Percentiles rank a stretch among this genome's conserved stretches.
Conservation (phyloP, 2,329 filamentous ascomycete genomes). For the Botrytis tulipae region DNA sequence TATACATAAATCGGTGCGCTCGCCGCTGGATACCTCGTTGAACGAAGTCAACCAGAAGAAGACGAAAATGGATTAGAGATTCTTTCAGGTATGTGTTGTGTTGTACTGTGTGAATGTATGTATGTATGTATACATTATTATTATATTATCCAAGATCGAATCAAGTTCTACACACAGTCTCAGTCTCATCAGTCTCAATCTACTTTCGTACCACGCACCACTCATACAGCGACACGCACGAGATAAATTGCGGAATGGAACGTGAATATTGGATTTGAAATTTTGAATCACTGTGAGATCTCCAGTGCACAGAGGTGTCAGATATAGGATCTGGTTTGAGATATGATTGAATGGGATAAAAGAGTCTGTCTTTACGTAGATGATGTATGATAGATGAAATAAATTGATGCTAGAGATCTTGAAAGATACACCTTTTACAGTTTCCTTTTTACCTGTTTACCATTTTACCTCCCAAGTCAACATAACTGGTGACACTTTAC, state of each 20-base stretch:
- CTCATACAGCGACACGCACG: neutral
- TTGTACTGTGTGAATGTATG: no score
- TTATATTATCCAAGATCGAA: neutral
- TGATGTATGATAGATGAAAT: neutral
- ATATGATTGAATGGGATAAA: neutral
- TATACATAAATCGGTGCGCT: neutral
- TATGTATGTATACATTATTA: no score
- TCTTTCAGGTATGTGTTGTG: neutral
- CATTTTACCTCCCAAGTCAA: neutral
- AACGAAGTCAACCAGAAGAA: neutral
- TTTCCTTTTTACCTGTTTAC: neutral
- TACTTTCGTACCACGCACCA: neutral
- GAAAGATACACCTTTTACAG: neutral
- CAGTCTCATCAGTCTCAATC: neutral
- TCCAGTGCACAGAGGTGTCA: neutral
- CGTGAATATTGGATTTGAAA: neutral
- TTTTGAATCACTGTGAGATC: neutral
- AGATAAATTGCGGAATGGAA: no score
- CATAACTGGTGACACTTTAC: neutral
- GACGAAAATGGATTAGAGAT: neutral
- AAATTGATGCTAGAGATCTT: neutral
- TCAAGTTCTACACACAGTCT: neutral
- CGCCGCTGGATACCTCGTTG: no score
- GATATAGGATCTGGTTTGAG: neutral
- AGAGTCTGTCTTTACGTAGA: accelerated